Conservation (phyloP, 2,329 filamentous ascomycete genomes). For the Aspergillus sp. region DNA sequence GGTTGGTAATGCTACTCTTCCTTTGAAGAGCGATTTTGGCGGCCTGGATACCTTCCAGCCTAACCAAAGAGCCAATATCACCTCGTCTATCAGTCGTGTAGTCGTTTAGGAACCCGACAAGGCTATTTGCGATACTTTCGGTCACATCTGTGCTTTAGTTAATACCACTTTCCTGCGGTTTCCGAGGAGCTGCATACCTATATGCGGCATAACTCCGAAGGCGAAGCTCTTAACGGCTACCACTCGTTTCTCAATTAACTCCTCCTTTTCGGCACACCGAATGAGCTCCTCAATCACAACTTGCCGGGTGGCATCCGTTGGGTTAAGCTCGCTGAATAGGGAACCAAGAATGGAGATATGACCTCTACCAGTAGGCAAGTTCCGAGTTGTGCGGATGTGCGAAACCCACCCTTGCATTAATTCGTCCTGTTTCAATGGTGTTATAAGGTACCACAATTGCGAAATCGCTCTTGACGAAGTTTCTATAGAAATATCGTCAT, state of each 20-base stretch:
- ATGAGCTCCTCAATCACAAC: constrained; percentile 35
- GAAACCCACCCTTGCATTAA: constrained; percentile 42
- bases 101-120: constrained; percentile 64
- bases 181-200: constrained; percentile 27
- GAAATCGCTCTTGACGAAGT: constrained; percentile 42
- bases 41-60: constrained; percentile 73
- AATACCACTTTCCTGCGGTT: constrained; percentile 7
- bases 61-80: constrained; percentile 83
- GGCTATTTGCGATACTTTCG: constrained; percentile 27
- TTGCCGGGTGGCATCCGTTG: constrained; percentile 23
- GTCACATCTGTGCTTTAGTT: constrained; percentile 29
- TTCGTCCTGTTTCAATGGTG: constrained; percentile 29
- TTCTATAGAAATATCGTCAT: constrained; percentile 42
- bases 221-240: constrained; percentile 41
- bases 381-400: constrained; percentile 36
- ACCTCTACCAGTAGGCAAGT: constrained; percentile 41
- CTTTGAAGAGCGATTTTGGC: constrained; percentile 46
- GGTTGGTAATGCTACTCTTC: constrained; percentile 8
- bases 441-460: constrained; percentile 40
- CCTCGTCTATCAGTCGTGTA: constrained; percentile 88
- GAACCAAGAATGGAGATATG: constrained; percentile 45
- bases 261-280: constrained; percentile 35
- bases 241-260: constrained; percentile 43
- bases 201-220: constrained; percentile 36
- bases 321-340: constrained; percentile 36